Conservation (phyloP, 2,329 filamentous ascomycete species). For the Diaporthe destruens region DNA sequence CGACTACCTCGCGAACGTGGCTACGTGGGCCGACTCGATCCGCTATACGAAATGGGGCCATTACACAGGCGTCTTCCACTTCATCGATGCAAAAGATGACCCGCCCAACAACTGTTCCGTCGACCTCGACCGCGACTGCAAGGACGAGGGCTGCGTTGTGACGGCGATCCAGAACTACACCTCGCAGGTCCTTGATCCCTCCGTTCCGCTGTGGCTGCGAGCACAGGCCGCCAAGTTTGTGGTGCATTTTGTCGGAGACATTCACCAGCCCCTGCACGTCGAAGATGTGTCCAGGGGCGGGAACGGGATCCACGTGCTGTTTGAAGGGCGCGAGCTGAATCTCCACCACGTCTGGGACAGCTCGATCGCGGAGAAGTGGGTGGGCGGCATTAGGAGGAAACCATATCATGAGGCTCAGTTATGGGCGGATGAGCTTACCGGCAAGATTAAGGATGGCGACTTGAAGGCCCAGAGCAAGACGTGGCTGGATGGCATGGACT, state of each 20-base stretch:
- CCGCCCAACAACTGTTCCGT: slow-evolving; percentile 70
- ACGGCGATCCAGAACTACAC: slow-evolving; percentile 72
- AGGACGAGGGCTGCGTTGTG: slow-evolving; percentile 71
- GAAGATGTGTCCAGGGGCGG: slow-evolving; percentile 75
- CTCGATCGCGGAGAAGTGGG: slow-evolving; percentile 74
- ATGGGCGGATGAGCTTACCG: slow-evolving; percentile 70
- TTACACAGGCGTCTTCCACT: slow-evolving; percentile 74
- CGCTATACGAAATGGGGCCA: slow-evolving; percentile 73
- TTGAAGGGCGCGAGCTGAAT: slow-evolving; percentile 69
- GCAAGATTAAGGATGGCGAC: slow-evolving; percentile 67
- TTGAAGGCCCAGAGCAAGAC: slow-evolving; percentile 61
- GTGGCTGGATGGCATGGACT: slow-evolving; percentile 71
- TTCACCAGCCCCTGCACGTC: slow-evolving; percentile 77
- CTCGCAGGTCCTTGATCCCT: slow-evolving; percentile 62
- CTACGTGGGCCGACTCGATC: slow-evolving; percentile 76
- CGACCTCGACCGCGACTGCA: slow-evolving; percentile 72
- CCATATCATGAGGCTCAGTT: slow-evolving; percentile 62
- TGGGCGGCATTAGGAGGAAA: slow-evolving; percentile 67
- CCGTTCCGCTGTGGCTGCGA: slow-evolving; percentile 59
- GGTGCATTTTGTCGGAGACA: slow-evolving; percentile 77
- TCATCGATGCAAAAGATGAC: slow-evolving; percentile 75
- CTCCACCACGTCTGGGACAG: slow-evolving; percentile 82
- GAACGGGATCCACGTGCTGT: slow-evolving; percentile 75
- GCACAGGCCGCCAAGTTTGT: slow-evolving; percentile 75
- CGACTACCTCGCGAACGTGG: slow-evolving; percentile 72